A percentile compares a stretch with the other conserved stretches of the same genome.
These are phyloP conservation scores for Phytomonas francai DNA, from an alignment of 208 protist species.

Conservation along the genomic window DNA sequence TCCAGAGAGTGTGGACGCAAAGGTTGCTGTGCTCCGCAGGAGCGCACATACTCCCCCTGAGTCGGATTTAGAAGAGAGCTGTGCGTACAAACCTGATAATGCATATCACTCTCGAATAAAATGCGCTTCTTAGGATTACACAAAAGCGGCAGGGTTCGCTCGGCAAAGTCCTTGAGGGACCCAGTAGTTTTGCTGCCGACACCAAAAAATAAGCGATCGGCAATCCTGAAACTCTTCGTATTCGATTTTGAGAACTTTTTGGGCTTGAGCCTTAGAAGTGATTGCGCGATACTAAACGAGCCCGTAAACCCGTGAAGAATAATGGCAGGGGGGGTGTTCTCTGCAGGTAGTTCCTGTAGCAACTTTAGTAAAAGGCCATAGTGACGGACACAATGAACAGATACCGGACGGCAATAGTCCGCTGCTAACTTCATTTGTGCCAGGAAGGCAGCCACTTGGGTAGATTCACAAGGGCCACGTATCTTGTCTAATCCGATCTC, in stretches of 20 bases:
- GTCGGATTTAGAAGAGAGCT: too few species aligned
- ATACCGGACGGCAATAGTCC: conserved; percentile 43
- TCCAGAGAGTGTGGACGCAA: too few species aligned
- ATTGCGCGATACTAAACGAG: conserved; percentile 50
- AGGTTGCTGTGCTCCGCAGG: not conserved
- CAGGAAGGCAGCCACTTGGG: conserved; percentile 36
- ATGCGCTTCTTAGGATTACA: conserved; percentile 19
- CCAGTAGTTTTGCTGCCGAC: conserved; percentile 50
- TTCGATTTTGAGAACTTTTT: not conserved
- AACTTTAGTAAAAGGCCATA: conserved; percentile 54
- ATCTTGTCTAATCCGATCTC: conserved; percentile 85
- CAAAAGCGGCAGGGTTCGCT: conserved; percentile 41
- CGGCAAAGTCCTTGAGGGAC: conserved; percentile 41
- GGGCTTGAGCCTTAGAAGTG: conserved; percentile 39
- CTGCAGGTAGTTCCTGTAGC: conserved; percentile 24
- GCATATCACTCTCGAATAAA: conserved; percentile 59
- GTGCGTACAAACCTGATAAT: conserved; percentile 17
- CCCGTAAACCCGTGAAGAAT: conserved; percentile 82
- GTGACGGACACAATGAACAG: conserved; percentile 75
- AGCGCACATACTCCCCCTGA: not conserved
- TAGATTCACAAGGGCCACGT: conserved; percentile 29
- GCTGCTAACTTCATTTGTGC: conserved; percentile 60
- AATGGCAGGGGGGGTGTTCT: conserved; percentile 56
- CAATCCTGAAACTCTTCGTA: not conserved
- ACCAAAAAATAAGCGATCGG: conserved; percentile 52